A percentile compares a stretch with the other conserved stretches of the same genome.
phyloP scores from a whole-genome alignment of 306 rosid species.

The Begonia masoniana region DNA sequence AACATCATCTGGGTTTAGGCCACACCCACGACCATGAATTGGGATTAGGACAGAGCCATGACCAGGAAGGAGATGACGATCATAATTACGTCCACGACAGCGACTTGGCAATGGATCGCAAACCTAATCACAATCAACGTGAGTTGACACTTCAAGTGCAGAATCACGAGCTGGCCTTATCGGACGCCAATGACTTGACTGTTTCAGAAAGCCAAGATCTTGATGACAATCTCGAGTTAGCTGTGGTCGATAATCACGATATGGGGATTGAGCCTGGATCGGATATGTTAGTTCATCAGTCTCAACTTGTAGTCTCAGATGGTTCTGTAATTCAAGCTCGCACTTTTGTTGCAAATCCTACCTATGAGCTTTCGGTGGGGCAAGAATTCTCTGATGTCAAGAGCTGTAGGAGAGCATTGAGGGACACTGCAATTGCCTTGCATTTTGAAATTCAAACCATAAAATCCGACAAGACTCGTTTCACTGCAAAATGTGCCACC shows the following conservation, averaged over 20 bases:
- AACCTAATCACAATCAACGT: background rate
- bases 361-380: slow-evolving; percentile 51
- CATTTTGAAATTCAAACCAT: slow-evolving; percentile 87
- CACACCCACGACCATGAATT: background rate
- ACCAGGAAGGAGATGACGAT: background rate
- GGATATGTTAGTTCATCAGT: slow-evolving; percentile 29
- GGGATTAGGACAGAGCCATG: background rate
- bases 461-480: slow-evolving; percentile 83
- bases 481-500: slow-evolving; percentile 76
- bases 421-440: slow-evolving; percentile 77
- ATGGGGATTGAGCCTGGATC: slow-evolving; percentile 39
- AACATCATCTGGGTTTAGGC: background rate
- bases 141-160: slow-evolving; percentile 1
- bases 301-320: slow-evolving; percentile 24
- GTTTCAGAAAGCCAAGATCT: slow-evolving; percentile 55
- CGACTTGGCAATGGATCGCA: background rate
- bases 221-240: slow-evolving; percentile 40
- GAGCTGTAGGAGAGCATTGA: slow-evolving; percentile 77
- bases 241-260: slow-evolving; percentile 41
- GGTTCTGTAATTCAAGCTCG: slow-evolving; percentile 55
- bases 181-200: slow-evolving; percentile 39
- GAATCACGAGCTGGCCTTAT: slow-evolving; percentile 27
- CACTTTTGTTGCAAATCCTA: slow-evolving; percentile 29
- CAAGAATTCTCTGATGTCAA: slow-evolving; percentile 87
- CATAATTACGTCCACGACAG: no score